Conservation (phyloP, 495 filamentous ascomycete species). For the Trichoderma virens region DNA sequence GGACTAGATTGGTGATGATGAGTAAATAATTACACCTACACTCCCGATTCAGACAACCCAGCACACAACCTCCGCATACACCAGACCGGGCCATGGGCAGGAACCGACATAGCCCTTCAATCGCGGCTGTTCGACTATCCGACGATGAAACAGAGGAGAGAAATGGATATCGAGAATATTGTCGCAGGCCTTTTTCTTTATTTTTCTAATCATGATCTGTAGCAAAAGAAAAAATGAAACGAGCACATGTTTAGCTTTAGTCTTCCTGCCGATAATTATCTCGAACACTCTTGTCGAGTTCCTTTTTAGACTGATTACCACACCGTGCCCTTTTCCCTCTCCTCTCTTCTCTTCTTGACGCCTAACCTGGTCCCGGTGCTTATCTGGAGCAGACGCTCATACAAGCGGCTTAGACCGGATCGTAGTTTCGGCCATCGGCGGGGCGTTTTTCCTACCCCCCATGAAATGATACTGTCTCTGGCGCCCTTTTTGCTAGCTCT, state of each 20-base stretch:
- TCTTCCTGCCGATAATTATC: background rate
- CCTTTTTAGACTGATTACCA: background rate
- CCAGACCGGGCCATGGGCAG: background rate
- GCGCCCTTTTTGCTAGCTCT: background rate
- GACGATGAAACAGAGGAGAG: background rate
- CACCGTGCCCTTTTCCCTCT: background rate
- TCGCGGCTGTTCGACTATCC: background rate
- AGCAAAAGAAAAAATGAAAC: background rate
- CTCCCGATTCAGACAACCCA: background rate
- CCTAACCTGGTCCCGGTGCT: background rate
- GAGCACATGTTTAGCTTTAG: conserved; percentile 3
- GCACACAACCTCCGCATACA: background rate
- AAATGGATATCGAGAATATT: conserved; percentile 6
- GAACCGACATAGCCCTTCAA: background rate
- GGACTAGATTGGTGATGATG: conserved; percentile 79
- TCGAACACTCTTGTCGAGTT: background rate
- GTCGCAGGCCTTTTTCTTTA: background rate
- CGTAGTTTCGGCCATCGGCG: conserved; percentile 2
- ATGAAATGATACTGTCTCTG: background rate
- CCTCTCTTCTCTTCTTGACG: background rate
- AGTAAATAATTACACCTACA: conserved; percentile 42
- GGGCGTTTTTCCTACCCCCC: conserved; percentile 4
- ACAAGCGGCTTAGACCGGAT: background rate
- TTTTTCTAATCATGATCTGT: conserved; percentile 1
- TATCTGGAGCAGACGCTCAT: background rate